Percentiles rank a stretch among this genome's conserved stretches.
Conservation (phyloP, 2,329 filamentous ascomycete species). For the Aspergillus tanneri region DNA sequence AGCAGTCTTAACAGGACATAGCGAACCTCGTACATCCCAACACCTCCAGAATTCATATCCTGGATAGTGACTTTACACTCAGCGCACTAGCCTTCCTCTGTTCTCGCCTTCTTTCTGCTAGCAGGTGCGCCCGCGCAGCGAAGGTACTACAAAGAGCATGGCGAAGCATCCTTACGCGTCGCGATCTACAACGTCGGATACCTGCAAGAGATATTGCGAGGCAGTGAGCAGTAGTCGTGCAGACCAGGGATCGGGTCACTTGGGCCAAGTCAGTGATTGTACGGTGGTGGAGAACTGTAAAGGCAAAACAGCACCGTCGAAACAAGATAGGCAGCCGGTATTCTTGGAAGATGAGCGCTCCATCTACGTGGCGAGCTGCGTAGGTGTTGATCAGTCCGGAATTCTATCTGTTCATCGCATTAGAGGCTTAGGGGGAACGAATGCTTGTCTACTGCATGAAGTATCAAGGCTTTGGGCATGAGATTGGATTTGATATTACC, state of each 20-base stretch:
- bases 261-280: slow-evolving; percentile 38
- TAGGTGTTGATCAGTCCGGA: background rate
- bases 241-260: slow-evolving; percentile 44
- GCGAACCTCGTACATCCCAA: slow-evolving; percentile 38
- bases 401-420: background rate
- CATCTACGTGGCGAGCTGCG: slow-evolving; percentile 3
- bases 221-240: slow-evolving; percentile 50
- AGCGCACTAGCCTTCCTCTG: slow-evolving; percentile 60
- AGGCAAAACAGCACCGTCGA: slow-evolving; percentile 18
- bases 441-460: background rate
- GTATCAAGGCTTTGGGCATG: background rate
- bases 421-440: background rate
- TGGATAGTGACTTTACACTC: slow-evolving; percentile 56
- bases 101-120: slow-evolving; percentile 56
- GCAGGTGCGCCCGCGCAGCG: slow-evolving; percentile 52
- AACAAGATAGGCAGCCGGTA: background rate
- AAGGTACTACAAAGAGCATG: slow-evolving; percentile 54
- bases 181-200: slow-evolving; percentile 20
- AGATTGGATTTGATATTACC: no score
- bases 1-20: no score
- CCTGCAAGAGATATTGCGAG: slow-evolving; percentile 28
- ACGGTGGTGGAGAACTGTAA: slow-evolving; percentile 35
- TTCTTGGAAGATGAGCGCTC: background rate
- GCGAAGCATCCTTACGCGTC: slow-evolving; percentile 35
- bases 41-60: slow-evolving; percentile 42